Evolutionary conservation across 2,329 filamentous ascomycete species (phyloP).

Genomic region (Microcyclosporella mali): DNA sequence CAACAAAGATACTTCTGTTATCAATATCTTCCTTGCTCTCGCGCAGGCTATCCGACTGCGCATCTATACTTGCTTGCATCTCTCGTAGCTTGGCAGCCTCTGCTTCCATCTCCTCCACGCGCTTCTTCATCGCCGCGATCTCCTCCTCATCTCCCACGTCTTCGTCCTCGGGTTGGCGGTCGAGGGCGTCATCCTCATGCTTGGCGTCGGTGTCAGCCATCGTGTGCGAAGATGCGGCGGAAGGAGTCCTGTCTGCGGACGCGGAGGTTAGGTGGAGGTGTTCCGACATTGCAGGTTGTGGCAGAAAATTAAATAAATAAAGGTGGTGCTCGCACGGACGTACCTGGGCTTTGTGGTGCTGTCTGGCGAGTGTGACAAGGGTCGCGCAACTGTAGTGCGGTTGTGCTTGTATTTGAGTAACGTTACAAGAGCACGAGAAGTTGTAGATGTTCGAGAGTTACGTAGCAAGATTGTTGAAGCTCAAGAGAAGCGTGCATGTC

Average conservation of each 20-base stretch:
- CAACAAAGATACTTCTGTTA: slow-evolving; percentile 92
- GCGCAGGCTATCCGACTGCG: slow-evolving; percentile 72
- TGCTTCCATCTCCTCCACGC: slow-evolving; percentile 52
- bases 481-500: not conserved
- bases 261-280: slow-evolving; percentile 3
- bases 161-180: slow-evolving; percentile 24
- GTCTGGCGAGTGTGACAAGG: slow-evolving; percentile 3
- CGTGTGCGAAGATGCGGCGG: slow-evolving; percentile 17
- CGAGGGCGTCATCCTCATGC: slow-evolving; percentile 22
- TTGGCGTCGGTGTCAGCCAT: slow-evolving; percentile 26
- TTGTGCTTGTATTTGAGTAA: slow-evolving; percentile 3
- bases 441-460: not conserved
- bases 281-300: slow-evolving; percentile 4
- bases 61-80: slow-evolving; percentile 62
- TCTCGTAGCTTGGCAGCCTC: slow-evolving; percentile 52
- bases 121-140: slow-evolving; percentile 48
- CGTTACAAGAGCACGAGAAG: not conserved
- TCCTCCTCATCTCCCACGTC: slow-evolving; percentile 34
- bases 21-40: slow-evolving; percentile 97
- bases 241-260: slow-evolving; percentile 8
- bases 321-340: slow-evolving; percentile 5
- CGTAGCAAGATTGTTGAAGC: not conserved
- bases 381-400: not conserved
- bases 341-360: slow-evolving; percentile 3
- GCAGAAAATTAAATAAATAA: slow-evolving; percentile 5